A percentile compares a stretch with the other conserved stretches of the same genome.
Conservation (phyloP, 257 asterid species). For the Nicotiana benthamiana region DNA sequence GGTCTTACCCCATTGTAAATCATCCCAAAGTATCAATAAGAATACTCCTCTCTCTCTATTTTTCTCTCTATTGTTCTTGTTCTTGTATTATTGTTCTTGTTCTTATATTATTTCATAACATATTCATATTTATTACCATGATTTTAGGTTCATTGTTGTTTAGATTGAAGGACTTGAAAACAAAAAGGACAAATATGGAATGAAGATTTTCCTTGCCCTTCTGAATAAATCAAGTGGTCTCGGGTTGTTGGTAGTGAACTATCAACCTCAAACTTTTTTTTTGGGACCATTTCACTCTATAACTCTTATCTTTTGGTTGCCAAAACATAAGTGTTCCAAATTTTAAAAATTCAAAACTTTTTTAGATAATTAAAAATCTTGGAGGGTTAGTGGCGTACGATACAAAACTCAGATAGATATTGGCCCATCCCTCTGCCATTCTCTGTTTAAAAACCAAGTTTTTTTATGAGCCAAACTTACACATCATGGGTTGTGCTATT, state of each 20-base stretch:
- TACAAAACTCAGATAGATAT: not conserved
- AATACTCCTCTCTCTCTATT: too few species aligned
- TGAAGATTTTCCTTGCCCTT: slow-evolving; percentile 42
- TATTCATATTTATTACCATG: too few species aligned
- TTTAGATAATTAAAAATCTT: not conserved
- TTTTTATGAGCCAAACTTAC: not conserved
- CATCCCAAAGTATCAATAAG: too few species aligned
- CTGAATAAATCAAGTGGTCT: slow-evolving; percentile 23
- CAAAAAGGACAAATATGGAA: slow-evolving; percentile 67
- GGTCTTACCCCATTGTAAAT: too few species aligned
- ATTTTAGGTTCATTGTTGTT: not conserved
- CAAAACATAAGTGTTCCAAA: not conserved
- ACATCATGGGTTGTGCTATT: not conserved
- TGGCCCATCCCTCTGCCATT: too few species aligned
- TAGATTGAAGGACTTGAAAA: slow-evolving; percentile 38
- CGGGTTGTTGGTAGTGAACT: slow-evolving; percentile 40
- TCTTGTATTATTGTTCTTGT: too few species aligned
- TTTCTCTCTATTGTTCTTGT: too few species aligned
- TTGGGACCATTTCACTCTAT: not conserved
- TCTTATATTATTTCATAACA: too few species aligned
- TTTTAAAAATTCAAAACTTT: not conserved
- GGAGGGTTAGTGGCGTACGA: not conserved
- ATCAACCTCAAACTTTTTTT: not conserved
- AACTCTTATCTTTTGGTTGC: not conserved
- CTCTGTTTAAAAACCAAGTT: not conserved